Percentiles rank a stretch among this genome's conserved stretches.
Evolutionary conservation across 1,284 basidiomycete genomes (phyloP).

Genomic region (Boletus semigastroideus): DNA sequence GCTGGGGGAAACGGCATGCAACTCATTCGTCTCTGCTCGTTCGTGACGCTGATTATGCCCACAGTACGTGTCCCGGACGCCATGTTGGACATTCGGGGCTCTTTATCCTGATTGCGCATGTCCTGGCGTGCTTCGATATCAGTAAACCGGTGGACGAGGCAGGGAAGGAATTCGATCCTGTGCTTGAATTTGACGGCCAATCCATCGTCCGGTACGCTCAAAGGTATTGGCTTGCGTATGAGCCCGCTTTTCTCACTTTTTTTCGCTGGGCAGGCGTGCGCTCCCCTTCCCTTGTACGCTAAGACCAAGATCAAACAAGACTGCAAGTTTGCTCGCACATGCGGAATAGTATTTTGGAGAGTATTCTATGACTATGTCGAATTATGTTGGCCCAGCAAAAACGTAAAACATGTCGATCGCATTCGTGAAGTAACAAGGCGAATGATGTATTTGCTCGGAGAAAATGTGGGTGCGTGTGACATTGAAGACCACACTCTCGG

Average conservation of each 20-base stretch:
- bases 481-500: no score
- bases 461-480: no score
- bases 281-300: background rate
- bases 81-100: slow-evolving; percentile 3
- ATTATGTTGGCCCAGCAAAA: no score
- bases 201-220: background rate
- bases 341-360: background rate
- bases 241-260: background rate
- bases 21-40: background rate
- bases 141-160: background rate
- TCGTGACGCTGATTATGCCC: background rate
- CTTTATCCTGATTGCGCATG: slow-evolving; percentile 1
- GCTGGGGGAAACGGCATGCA: slow-evolving; percentile 8
- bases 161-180: slow-evolving; percentile 2
- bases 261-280: slow-evolving; percentile 1
- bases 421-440: no score
- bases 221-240: no score
- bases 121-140: slow-evolving; percentile 1
- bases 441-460: no score
- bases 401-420: no score
- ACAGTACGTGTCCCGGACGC: slow-evolving; percentile 4
- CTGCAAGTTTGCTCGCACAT: background rate
- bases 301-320: background rate
- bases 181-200: background rate
- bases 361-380: no score